These are phyloP conservation scores for Kodamaea hsintzibuensis DNA, from an alignment of 805 yeast genomes.

Conservation along the genomic window DNA sequence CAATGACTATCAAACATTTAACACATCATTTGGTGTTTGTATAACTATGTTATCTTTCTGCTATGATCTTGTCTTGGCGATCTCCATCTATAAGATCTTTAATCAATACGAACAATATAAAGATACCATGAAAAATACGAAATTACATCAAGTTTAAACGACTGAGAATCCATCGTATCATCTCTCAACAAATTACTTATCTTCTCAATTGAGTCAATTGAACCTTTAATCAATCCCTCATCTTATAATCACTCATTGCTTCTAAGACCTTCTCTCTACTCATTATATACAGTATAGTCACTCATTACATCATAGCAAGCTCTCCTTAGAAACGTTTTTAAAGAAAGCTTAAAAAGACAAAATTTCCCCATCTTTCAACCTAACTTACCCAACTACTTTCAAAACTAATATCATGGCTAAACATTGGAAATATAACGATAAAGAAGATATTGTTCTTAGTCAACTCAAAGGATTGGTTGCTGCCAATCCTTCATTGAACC, in stretches of 20 bases:
- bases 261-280: neutral
- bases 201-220: no score
- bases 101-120: no score
- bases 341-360: neutral
- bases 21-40: no score
- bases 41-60: no score
- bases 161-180: no score
- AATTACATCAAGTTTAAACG: no score
- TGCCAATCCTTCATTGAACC: conserved; percentile 53
- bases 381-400: no score
- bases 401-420: conserved; percentile 19
- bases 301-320: neutral
- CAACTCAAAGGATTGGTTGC: conserved; percentile 54
- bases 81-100: no score
- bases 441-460: conserved; percentile 46
- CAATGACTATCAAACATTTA: no score
- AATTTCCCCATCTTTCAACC: neutral
- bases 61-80: no score
- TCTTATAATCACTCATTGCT: neutral
- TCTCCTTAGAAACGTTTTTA: neutral
- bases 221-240: neutral
- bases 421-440: conserved; percentile 53
- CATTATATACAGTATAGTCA: neutral
- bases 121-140: no score
- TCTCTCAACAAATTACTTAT: no score